These are phyloP conservation scores for Rhynchospora tenuis DNA, from an alignment of 176 grass and related monocot species.

Conservation along the genomic window DNA sequence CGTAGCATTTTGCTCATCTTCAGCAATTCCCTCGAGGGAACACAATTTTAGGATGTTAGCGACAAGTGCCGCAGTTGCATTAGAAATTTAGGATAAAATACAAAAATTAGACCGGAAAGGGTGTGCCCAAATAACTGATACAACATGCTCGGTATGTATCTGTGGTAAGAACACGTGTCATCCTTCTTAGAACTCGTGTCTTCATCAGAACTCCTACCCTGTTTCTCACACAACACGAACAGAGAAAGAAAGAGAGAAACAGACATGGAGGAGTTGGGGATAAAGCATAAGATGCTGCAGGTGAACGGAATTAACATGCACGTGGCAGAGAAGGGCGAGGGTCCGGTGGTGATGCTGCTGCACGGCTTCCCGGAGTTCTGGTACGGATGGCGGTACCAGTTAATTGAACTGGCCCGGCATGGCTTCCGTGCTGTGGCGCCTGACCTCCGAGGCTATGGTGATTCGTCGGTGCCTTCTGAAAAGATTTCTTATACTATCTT, in stretches of 20 bases:
- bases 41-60: too few relatives aligned
- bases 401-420: not conserved
- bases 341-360: conserved; percentile 19
- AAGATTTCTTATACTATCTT: conserved; percentile 30
- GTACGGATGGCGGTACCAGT: conserved; percentile 43
- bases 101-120: not conserved
- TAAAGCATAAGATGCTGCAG: conserved; percentile 28
- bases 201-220: not conserved
- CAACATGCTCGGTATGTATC: not conserved
- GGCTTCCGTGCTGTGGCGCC: conserved; percentile 40
- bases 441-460: conserved; percentile 37
- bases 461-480: conserved; percentile 15
- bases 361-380: conserved; percentile 43
- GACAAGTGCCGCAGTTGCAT: too few relatives aligned
- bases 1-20: too few relatives aligned
- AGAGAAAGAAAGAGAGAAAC: not conserved
- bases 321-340: conserved; percentile 20
- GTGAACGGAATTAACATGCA: conserved; percentile 38
- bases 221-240: not conserved
- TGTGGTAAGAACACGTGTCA: not conserved
- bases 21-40: too few relatives aligned
- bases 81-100: not conserved
- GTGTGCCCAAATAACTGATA: not conserved
- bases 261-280: not conserved
- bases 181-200: not conserved